phyloP scores from a whole-genome alignment of 2,329 filamentous ascomycete species.

The Fusarium hostae region DNA sequence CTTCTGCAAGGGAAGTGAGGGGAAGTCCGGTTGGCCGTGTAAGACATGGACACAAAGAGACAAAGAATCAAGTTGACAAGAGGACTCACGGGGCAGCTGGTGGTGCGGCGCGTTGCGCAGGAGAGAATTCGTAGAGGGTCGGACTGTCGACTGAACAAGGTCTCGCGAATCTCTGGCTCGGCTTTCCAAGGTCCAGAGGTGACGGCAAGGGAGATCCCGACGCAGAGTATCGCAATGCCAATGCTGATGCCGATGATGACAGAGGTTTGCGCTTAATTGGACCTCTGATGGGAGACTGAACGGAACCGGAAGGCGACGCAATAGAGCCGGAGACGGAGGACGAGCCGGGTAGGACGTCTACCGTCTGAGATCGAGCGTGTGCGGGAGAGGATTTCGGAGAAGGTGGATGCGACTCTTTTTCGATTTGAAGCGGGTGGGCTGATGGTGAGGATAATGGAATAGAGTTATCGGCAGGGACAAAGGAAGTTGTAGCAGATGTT shows the following conservation, averaged over 20 bases:
- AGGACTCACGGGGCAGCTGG: slow-evolving; percentile 45
- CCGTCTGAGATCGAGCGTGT: slow-evolving; percentile 44
- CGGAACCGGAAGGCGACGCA: slow-evolving; percentile 19
- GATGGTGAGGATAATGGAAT: slow-evolving; percentile 35
- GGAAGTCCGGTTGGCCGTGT: slow-evolving; percentile 1
- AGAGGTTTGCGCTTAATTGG: slow-evolving; percentile 71
- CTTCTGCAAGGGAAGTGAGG: slow-evolving; percentile 16
- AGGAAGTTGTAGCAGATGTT: slow-evolving; percentile 28
- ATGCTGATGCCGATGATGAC: slow-evolving; percentile 57
- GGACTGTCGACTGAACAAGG: slow-evolving; percentile 69
- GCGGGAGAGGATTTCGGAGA: slow-evolving; percentile 29
- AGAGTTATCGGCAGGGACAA: slow-evolving; percentile 34
- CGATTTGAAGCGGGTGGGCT: slow-evolving; percentile 27
- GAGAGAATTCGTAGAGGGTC: slow-evolving; percentile 69
- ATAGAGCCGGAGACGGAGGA: slow-evolving; percentile 32
- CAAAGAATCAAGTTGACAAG: background rate
- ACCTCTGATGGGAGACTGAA: slow-evolving; percentile 37
- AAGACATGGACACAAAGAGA: slow-evolving; percentile 19
- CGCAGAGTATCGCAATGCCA: slow-evolving; percentile 43
- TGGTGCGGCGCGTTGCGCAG: slow-evolving; percentile 33
- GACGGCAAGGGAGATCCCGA: slow-evolving; percentile 45
- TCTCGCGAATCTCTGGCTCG: slow-evolving; percentile 65
- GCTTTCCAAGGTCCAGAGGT: slow-evolving; percentile 57
- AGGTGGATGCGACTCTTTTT: slow-evolving; percentile 16
- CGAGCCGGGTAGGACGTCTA: slow-evolving; percentile 37